phyloP scores from a whole-genome alignment of 2,329 filamentous ascomycete genomes.

The Akanthomyces muscarius region DNA sequence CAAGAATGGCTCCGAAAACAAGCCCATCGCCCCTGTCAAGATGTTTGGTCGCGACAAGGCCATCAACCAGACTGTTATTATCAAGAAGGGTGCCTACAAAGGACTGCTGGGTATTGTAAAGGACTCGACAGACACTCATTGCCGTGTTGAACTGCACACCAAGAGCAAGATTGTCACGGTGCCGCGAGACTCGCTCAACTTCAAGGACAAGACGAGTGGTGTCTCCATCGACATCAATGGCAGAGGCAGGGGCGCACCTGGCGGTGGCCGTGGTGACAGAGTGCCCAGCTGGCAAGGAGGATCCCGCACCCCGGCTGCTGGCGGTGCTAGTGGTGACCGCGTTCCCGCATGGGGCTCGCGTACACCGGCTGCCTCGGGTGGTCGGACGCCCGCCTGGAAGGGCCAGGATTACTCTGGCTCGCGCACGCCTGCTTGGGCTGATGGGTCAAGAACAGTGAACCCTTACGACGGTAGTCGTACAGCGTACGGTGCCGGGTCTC shows the following conservation, averaged over 20 bases:
- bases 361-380: slow-evolving; percentile 52
- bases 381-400: slow-evolving; percentile 62
- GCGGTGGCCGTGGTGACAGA: slow-evolving; percentile 43
- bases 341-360: slow-evolving; percentile 74
- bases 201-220: slow-evolving; percentile 81
- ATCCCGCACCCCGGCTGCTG: slow-evolving; percentile 65
- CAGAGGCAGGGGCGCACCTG: slow-evolving; percentile 44
- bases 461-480: slow-evolving; percentile 72
- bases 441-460: slow-evolving; percentile 63
- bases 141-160: slow-evolving; percentile 87
- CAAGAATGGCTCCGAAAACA: slow-evolving; percentile 49
- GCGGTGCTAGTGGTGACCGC: slow-evolving; percentile 55
- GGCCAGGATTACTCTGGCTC: slow-evolving; percentile 49
- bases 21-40: slow-evolving; percentile 60
- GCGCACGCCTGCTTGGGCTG: slow-evolving; percentile 67
- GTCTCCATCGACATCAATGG: slow-evolving; percentile 68
- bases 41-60: slow-evolving; percentile 76
- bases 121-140: slow-evolving; percentile 81
- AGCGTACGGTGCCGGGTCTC: slow-evolving; percentile 68
- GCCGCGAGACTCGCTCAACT: slow-evolving; percentile 72
- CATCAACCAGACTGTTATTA: slow-evolving; percentile 86
- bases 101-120: slow-evolving; percentile 93
- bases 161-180: slow-evolving; percentile 90
- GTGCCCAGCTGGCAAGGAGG: slow-evolving; percentile 58
- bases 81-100: slow-evolving; percentile 85